phyloP scores from a whole-genome alignment of 2,329 filamentous ascomycete genomes.

The Alternaria gaisen region DNA sequence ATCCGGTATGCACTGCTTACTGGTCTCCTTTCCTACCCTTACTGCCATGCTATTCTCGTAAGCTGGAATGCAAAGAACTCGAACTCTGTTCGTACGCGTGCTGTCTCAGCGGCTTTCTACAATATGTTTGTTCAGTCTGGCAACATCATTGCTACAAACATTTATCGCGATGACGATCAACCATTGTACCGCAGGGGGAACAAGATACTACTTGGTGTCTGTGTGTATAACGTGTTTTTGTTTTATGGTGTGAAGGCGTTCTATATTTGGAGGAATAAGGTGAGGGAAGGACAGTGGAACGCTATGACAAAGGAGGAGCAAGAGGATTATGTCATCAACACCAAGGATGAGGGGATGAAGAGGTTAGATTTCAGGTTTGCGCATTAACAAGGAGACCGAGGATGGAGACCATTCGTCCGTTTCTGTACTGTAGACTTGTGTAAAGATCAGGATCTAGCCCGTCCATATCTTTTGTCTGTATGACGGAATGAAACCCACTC shows the following conservation, averaged over 20 bases:
- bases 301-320: constrained; percentile 42
- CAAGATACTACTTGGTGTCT: constrained; percentile 44
- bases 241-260: constrained; percentile 52
- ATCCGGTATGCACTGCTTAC: constrained; percentile 62
- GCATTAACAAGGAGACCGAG: constrained; percentile 22
- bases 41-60: constrained; percentile 57
- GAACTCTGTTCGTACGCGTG: constrained; percentile 52
- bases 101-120: constrained; percentile 53
- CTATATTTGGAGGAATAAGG: constrained; percentile 55
- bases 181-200: constrained; percentile 58
- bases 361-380: constrained; percentile 44
- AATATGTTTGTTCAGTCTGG: constrained; percentile 59
- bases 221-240: constrained; percentile 42
- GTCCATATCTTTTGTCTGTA: background rate
- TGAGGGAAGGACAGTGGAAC: constrained; percentile 38
- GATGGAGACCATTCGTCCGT: background rate
- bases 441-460: background rate
- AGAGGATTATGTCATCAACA: constrained; percentile 37
- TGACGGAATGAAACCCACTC: background rate
- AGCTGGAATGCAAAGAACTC: constrained; percentile 52
- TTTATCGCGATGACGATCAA: constrained; percentile 58
- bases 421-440: background rate
- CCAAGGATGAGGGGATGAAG: constrained; percentile 42
- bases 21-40: constrained; percentile 63
- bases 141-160: constrained; percentile 58